A percentile compares a stretch with the other conserved stretches of the same genome.
Evolutionary conservation across 1,284 basidiomycete species (phyloP).

Genomic region (Boletellus deceptivus): DNA sequence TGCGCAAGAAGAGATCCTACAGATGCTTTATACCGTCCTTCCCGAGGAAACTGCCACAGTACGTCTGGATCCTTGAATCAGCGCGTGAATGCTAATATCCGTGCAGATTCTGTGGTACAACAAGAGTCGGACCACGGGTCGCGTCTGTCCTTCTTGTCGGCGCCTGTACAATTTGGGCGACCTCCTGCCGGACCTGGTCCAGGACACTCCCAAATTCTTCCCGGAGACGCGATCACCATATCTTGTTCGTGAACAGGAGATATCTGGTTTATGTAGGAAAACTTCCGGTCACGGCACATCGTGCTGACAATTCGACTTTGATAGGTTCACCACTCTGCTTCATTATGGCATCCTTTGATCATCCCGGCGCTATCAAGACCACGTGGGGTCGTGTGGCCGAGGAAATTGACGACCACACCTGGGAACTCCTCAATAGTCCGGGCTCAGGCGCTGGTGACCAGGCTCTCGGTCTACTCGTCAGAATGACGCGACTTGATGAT

Average conservation of each 20-base stretch:
- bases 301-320: constrained; percentile 2
- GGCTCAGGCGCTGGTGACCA: constrained; percentile 42
- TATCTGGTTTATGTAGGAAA: constrained; percentile 72
- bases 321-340: constrained; percentile 75
- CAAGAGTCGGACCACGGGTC: constrained; percentile 63
- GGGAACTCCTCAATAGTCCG: constrained; percentile 55
- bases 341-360: constrained; percentile 64
- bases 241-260: constrained; percentile 58
- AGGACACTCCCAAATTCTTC: constrained; percentile 27
- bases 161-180: constrained; percentile 69
- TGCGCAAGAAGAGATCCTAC: constrained; percentile 64
- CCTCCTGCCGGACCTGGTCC: constrained; percentile 48
- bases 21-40: constrained; percentile 66
- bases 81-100: background rate
- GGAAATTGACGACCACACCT: constrained; percentile 64
- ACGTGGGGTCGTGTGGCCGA: constrained; percentile 68
- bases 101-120: constrained; percentile 81
- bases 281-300: background rate
- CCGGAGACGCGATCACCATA: constrained; percentile 38
- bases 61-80: constrained; percentile 22
- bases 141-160: constrained; percentile 75
- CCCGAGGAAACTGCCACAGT: constrained; percentile 72
- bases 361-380: constrained; percentile 59
- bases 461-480: constrained; percentile 63
- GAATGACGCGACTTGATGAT: constrained; percentile 73